Percentiles rank a stretch among this genome's conserved stretches.
These are phyloP conservation scores for Lyophyllum atratum DNA, from an alignment of 768 basidiomycete genomes.

Conservation along the genomic window DNA sequence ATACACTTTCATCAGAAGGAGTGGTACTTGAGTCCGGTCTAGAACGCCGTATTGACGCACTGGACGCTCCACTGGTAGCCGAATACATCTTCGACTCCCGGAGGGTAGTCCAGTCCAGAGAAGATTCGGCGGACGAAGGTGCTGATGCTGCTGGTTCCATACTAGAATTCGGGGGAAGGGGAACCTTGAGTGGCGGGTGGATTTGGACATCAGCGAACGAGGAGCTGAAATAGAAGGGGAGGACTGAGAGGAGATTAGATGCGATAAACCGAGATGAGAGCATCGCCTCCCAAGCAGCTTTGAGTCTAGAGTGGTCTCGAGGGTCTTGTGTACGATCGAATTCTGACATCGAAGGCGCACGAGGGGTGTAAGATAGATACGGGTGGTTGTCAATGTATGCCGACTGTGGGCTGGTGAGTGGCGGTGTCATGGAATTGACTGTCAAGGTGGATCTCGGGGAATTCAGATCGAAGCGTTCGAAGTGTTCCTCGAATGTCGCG, in stretches of 20 bases:
- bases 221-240: slow-evolving; percentile 68
- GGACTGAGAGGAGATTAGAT: slow-evolving; percentile 52
- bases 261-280: slow-evolving; percentile 58
- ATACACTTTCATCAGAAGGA: neutral
- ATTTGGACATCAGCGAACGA: slow-evolving; percentile 53
- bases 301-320: slow-evolving; percentile 63
- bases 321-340: slow-evolving; percentile 35
- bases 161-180: slow-evolving; percentile 55
- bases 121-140: neutral
- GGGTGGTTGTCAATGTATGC: neutral
- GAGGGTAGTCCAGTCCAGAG: neutral
- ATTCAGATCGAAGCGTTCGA: slow-evolving; percentile 12
- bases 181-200: slow-evolving; percentile 48
- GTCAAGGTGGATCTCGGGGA: slow-evolving; percentile 6
- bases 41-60: neutral
- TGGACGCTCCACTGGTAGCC: neutral
- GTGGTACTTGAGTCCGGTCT: neutral
- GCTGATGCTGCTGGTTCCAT: neutral
- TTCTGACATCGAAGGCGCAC: slow-evolving; percentile 16
- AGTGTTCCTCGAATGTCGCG: slow-evolving; percentile 15
- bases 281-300: slow-evolving; percentile 70
- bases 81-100: neutral
- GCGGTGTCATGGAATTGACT: slow-evolving; percentile 3
- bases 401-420: slow-evolving; percentile 8
- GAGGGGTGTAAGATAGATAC: neutral